Evolutionary conservation across 2,329 filamentous ascomycete species (phyloP), one percentile per base, ranked within the genome.

Genomic region (Epichloe typhina): DNA sequence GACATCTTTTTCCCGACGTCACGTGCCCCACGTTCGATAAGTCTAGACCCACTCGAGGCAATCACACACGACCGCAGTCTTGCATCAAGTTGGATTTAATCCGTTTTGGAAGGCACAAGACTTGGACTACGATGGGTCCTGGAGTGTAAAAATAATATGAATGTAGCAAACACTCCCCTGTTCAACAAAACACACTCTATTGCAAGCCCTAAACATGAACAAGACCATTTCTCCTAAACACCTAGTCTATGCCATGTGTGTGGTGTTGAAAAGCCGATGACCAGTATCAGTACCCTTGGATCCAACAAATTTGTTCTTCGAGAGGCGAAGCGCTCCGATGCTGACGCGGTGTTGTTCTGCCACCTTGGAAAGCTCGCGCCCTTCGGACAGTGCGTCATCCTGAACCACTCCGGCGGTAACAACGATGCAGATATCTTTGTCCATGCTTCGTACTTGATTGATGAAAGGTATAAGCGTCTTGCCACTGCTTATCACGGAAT

Each of bases 401-500:
- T 83, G 77, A 1, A 80, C 69, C 5, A 82, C 77, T 0, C 74
- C 74, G 4, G 77, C 71, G 33, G 82, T 67, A 0, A 81, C 65
- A 1, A 80, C 65, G 44, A 83, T 72, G n/a, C 63, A 65, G 38
- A 77, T 61, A 4, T 53, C 55, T 0, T 59, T 33, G 50, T 70
- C 23, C 0, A 75, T 46, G 0, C 50, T 54, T 5, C 72, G 70
- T n/a, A 82, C 63, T 19, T 65, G 69, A 26, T 66, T 35, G 15
- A 79, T 63, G 55, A 79, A 80, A 2, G 72, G 58, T 1, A 71
- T 52, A 5, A 79, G 58, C 0, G 73, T 70, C 47, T 69, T 69
- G 4, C 80, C 77, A 15, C 58, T 79, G 54, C 83, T 81, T n/a
- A 83, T 62, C 1, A 83, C 77, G 0, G 74, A 79, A 58, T 83